Evolutionary conservation across 306 rosid species (phyloP).

Genomic region (Sechiopsis laciniata): DNA sequence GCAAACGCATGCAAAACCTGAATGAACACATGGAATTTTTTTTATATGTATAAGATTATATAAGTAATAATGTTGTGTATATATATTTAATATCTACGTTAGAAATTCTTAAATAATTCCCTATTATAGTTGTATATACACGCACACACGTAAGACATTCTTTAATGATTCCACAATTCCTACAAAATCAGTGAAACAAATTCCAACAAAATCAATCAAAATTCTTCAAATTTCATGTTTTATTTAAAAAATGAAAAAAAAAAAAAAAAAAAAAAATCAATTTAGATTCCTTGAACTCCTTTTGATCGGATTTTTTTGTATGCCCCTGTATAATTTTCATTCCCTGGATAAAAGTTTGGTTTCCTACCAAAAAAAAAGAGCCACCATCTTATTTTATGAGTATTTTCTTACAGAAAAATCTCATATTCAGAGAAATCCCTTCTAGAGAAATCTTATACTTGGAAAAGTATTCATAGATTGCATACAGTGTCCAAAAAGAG

Average conservation of each 20-base stretch:
- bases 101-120: neutral
- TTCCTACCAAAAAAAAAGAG: too few relatives aligned
- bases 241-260: neutral
- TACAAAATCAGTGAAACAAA: too few relatives aligned
- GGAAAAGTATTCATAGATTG: conserved; percentile 13
- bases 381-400: neutral
- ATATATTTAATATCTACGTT: neutral
- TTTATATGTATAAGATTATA: neutral
- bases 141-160: too few relatives aligned
- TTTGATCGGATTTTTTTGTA: too few relatives aligned
- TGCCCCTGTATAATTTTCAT: too few relatives aligned
- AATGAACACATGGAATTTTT: conserved; percentile 22
- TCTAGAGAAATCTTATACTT: neutral
- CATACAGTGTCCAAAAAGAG: neutral
- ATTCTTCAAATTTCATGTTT: neutral
- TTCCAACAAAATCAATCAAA: neutral
- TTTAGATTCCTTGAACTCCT: neutral
- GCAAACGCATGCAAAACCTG: conserved; percentile 99
- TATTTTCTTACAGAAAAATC: neutral
- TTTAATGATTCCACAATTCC: too few relatives aligned
- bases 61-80: neutral
- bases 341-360: too few relatives aligned
- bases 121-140: too few relatives aligned
- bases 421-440: neutral
- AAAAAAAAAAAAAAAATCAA: neutral